Conservation (phyloP, 495 filamentous ascomycete genomes). For the Staphylotrichum longicolle region DNA sequence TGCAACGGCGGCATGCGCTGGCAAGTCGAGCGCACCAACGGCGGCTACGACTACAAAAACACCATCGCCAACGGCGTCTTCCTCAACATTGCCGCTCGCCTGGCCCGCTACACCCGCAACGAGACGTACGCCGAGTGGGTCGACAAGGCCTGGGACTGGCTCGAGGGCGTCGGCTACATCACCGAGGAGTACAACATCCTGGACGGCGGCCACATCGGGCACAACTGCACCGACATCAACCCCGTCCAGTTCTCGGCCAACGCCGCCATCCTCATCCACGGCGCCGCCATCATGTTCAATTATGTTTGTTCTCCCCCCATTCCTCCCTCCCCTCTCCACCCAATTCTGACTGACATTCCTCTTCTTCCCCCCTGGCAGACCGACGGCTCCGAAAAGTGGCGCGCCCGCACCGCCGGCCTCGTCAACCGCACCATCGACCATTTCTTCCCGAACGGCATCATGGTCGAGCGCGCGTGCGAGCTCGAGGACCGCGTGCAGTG, state of each 20-base stretch:
- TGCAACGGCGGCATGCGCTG: slow-evolving; percentile 79
- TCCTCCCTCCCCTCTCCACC: background rate
- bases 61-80: slow-evolving; percentile 66
- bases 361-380: slow-evolving; percentile 34
- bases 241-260: slow-evolving; percentile 69
- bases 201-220: slow-evolving; percentile 53
- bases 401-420: slow-evolving; percentile 50
- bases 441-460: slow-evolving; percentile 56
- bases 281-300: slow-evolving; percentile 68
- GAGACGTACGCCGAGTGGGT: slow-evolving; percentile 70
- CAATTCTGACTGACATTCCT: slow-evolving; percentile 12
- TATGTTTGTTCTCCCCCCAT: slow-evolving; percentile 41
- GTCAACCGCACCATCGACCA: slow-evolving; percentile 50
- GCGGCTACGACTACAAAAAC: slow-evolving; percentile 77
- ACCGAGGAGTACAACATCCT: slow-evolving; percentile 52
- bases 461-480: slow-evolving; percentile 72
- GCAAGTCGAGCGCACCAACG: slow-evolving; percentile 76
- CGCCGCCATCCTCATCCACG: slow-evolving; percentile 63
- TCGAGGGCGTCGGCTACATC: slow-evolving; percentile 49
- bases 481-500: slow-evolving; percentile 45
- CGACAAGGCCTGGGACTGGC: slow-evolving; percentile 67
- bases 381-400: slow-evolving; percentile 49
- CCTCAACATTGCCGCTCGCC: slow-evolving; percentile 67
- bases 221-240: slow-evolving; percentile 51
- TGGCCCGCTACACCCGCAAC: slow-evolving; percentile 71